A percentile compares a stretch with the other conserved stretches of the same genome.
These are phyloP conservation scores for Cercophora scortea DNA, from an alignment of 495 filamentous ascomycete species.

Conservation along the genomic window DNA sequence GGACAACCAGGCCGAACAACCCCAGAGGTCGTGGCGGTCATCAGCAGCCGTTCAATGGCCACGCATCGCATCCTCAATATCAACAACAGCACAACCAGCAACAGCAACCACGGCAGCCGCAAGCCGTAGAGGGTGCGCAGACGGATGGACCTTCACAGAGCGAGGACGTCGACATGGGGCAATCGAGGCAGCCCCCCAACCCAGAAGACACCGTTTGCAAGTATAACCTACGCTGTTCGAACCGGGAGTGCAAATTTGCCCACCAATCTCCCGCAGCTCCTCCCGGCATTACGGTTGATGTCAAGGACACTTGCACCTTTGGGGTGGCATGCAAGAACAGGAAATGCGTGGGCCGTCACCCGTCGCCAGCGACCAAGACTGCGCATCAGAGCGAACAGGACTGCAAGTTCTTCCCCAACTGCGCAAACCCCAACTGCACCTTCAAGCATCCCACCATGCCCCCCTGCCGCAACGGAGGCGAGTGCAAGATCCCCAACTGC, in stretches of 20 bases:
- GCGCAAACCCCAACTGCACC: conserved; percentile 74
- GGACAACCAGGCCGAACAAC: conserved; percentile 37
- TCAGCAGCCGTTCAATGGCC: conserved; percentile 14
- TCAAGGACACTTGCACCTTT: conserved; percentile 72
- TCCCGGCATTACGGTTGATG: conserved; percentile 65
- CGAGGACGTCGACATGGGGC: conserved; percentile 47
- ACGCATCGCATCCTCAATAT: conserved; percentile 13
- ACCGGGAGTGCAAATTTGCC: conserved; percentile 82
- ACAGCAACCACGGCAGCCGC: conserved; percentile 13
- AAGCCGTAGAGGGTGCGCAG: conserved; percentile 14
- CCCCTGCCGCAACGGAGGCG: conserved; percentile 86
- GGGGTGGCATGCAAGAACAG: conserved; percentile 89
- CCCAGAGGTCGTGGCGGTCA: conserved; percentile 29
- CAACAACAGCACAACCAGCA: conserved; percentile 2
- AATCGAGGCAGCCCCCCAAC: conserved; percentile 36
- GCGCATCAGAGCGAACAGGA: conserved; percentile 75
- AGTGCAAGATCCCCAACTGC: conserved; percentile 77
- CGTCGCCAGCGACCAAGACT: conserved; percentile 74
- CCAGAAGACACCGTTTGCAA: conserved; percentile 66
- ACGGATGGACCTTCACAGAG: conserved; percentile 20
- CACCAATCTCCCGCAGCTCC: conserved; percentile 92
- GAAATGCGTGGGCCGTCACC: conserved; percentile 88
- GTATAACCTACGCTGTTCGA: conserved; percentile 80
- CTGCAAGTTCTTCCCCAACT: conserved; percentile 94
- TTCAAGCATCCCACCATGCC: conserved; percentile 77